phyloP scores from a whole-genome alignment of 2,329 filamentous ascomycete genomes.

The Talaromyces sp. region DNA sequence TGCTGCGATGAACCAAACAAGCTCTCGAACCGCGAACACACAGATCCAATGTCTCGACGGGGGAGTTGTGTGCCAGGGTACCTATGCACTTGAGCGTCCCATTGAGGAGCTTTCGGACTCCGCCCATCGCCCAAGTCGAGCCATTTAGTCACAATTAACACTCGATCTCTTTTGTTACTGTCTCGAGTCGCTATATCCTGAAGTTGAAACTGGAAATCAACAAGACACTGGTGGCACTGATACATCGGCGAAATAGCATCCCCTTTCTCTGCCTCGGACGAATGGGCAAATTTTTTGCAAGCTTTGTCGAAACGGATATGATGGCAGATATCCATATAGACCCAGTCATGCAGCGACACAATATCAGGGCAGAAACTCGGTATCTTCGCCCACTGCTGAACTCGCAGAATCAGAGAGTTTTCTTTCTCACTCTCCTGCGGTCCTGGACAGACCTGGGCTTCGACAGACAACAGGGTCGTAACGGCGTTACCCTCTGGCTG shows the following conservation, averaged over 20 bases:
- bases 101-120: neutral
- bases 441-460: slow-evolving; percentile 2
- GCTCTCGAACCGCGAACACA: neutral
- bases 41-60: neutral
- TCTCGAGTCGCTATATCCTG: neutral
- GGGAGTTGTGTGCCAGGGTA: neutral
- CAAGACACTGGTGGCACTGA: neutral
- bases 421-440: neutral
- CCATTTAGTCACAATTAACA: slow-evolving; percentile 6
- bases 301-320: neutral
- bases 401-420: neutral
- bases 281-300: neutral
- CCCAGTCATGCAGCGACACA: neutral
- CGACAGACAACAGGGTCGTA: slow-evolving; percentile 3
- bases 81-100: neutral
- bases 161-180: neutral
- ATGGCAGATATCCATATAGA: neutral
- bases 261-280: neutral
- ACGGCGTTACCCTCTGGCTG: neutral
- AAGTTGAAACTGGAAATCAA: slow-evolving; percentile 1
- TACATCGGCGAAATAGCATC: neutral
- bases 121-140: slow-evolving; percentile 2
- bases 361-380: slow-evolving; percentile 16
- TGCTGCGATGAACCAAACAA: neutral
- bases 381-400: slow-evolving; percentile 3